These are phyloP conservation scores for Metschnikowia gelsemii DNA, from an alignment of 805 yeast genomes.

Conservation along the genomic window DNA sequence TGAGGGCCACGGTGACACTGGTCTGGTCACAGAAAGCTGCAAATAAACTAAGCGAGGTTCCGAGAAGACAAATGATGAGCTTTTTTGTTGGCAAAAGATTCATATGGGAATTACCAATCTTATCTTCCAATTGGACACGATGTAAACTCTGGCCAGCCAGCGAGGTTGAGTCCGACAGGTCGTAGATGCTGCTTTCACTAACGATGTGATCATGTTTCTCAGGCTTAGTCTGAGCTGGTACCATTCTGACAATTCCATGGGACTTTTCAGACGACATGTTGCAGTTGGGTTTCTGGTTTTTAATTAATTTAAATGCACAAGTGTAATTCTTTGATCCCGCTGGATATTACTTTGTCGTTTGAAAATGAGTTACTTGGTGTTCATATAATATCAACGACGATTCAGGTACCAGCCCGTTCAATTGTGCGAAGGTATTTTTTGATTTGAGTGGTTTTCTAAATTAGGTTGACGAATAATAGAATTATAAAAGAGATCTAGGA, in stretches of 20 bases:
- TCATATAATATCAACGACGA: too few species aligned
- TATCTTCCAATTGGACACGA: conserved; percentile 21
- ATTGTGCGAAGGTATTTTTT: not conserved
- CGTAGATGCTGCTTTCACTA: conserved; percentile 8
- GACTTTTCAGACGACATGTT: not conserved
- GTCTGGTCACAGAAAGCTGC: conserved; percentile 51
- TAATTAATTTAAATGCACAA: too few species aligned
- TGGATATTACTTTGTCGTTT: too few species aligned
- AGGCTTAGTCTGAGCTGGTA: not conserved
- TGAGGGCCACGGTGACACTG: conserved; percentile 47
- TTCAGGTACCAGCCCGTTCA: not conserved
- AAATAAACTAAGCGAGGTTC: conserved; percentile 40
- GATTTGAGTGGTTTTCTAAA: not conserved
- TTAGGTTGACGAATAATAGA: too few species aligned
- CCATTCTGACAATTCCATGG: not conserved
- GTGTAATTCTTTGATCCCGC: too few species aligned
- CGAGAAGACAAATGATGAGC: conserved; percentile 37
- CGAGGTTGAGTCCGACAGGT: conserved; percentile 9
- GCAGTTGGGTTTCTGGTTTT: not conserved
- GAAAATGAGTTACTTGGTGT: too few species aligned
- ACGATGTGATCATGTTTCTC: conserved; percentile 2
- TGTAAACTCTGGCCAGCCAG: conserved; percentile 7
- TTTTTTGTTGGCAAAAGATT: conserved; percentile 40
- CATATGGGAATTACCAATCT: conserved; percentile 42
- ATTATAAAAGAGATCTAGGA: not conserved